phyloP scores from a whole-genome alignment of 2,329 filamentous ascomycete genomes.

The Xylaria sp. region DNA sequence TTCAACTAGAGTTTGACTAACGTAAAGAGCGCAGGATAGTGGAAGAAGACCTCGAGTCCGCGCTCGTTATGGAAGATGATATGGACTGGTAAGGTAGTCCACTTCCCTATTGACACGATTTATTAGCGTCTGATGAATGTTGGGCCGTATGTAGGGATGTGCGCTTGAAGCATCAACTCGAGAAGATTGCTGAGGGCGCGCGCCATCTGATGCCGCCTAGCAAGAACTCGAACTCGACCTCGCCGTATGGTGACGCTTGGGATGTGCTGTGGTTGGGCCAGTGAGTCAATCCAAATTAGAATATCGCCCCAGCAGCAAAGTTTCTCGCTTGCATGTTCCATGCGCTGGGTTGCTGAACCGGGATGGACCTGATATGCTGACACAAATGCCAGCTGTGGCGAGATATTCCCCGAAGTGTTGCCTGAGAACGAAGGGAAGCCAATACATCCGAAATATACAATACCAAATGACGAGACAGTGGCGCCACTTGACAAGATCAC shows the following conservation, averaged over 20 bases:
- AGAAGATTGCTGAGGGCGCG: slow-evolving; percentile 47
- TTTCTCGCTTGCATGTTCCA: background rate
- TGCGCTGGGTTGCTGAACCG: too few relatives aligned
- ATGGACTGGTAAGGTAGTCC: slow-evolving; percentile 18
- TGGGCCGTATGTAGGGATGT: slow-evolving; percentile 46
- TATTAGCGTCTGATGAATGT: background rate
- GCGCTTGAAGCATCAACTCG: slow-evolving; percentile 49
- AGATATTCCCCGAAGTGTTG: slow-evolving; percentile 45
- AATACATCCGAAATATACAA: slow-evolving; percentile 42
- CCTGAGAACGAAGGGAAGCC: slow-evolving; percentile 45
- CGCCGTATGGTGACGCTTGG: slow-evolving; percentile 47
- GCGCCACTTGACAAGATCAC: slow-evolving; percentile 44
- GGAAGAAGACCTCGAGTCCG: slow-evolving; percentile 49
- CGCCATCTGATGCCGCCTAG: slow-evolving; percentile 47
- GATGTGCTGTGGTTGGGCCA: slow-evolving; percentile 49
- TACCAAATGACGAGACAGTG: slow-evolving; percentile 45
- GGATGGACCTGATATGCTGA: background rate
- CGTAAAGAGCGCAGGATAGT: slow-evolving; percentile 46
- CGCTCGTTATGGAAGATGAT: slow-evolving; percentile 55
- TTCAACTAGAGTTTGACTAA: background rate
- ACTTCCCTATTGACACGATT: background rate
- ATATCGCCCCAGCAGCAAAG: background rate
- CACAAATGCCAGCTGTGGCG: slow-evolving; percentile 38
- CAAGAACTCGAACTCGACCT: slow-evolving; percentile 27
- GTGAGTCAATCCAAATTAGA: background rate